These are phyloP conservation scores for Uromyces viciae-fabae DNA, from an alignment of 1,284 basidiomycete species.

Conservation along the genomic window DNA sequence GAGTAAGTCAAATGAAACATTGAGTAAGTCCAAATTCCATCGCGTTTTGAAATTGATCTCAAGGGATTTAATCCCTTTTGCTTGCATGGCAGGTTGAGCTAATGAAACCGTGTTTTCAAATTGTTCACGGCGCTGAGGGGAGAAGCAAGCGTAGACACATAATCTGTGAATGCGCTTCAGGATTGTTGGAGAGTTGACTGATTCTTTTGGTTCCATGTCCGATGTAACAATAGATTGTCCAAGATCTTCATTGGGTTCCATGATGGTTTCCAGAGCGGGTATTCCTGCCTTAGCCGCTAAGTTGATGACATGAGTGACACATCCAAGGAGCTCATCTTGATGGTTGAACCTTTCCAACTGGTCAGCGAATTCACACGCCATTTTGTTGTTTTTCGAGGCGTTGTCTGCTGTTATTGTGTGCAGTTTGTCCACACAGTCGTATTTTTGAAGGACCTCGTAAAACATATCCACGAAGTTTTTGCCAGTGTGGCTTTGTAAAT, in stretches of 20 bases:
- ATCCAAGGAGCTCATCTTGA: not conserved
- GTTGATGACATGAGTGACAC: not conserved
- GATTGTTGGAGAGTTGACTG: not conserved
- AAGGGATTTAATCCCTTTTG: not conserved
- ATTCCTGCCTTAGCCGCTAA: not conserved
- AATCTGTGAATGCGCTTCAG: not conserved
- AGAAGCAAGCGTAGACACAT: not conserved
- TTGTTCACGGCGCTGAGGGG: not conserved
- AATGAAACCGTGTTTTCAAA: not conserved
- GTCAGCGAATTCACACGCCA: not conserved
- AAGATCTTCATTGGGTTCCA: not conserved
- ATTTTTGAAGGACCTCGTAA: not conserved
- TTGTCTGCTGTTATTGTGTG: slow-evolving; percentile 6
- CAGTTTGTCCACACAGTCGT: not conserved
- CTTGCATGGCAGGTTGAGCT: not conserved
- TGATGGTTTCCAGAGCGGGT: not conserved
- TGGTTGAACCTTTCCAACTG: not conserved
- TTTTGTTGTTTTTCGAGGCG: not conserved
- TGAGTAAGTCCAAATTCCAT: too few relatives aligned
- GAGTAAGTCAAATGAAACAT: not conserved
- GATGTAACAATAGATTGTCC: not conserved
- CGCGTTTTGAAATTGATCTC: not conserved
- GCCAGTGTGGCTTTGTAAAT: too few relatives aligned
- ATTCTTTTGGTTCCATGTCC: too few relatives aligned
- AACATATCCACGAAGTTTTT: not conserved